Conservation (phyloP, 148 eudicot genomes). For the Dysphania ambrosioides region DNA sequence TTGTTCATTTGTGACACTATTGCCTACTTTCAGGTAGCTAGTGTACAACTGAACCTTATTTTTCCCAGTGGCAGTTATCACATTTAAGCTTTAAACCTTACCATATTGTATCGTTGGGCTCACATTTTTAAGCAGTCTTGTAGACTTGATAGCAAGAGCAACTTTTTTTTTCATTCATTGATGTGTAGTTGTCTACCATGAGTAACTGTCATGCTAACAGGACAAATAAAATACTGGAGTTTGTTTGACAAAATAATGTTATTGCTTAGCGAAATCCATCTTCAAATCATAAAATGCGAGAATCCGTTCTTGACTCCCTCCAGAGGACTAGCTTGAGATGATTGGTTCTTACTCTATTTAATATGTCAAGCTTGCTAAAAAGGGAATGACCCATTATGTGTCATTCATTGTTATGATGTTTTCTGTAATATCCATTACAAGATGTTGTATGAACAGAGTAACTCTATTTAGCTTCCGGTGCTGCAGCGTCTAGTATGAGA, state of each 20-base stretch:
- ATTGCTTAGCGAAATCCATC: no score
- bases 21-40: neutral
- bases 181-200: neutral
- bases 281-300: neutral
- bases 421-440: no score
- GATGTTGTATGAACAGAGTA: constrained; percentile 25
- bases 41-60: neutral
- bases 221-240: neutral
- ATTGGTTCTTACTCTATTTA: neutral
- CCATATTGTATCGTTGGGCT: neutral
- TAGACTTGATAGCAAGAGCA: no score
- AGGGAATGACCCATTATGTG: neutral
- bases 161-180: no score
- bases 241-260: no score
- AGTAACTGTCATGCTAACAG: neutral
- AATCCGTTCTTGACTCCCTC: neutral
- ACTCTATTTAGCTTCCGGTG: constrained; percentile 46
- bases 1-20: neutral
- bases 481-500: constrained; percentile 45
- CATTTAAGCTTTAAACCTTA: neutral
- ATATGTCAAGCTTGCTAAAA: no score
- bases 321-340: neutral
- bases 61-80: neutral
- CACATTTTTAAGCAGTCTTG: neutral
- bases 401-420: neutral